A percentile compares a stretch with the other conserved stretches of the same genome.
Evolutionary conservation across 257 asterid genomes (phyloP).

Genomic region (Solanum dulcamara): DNA sequence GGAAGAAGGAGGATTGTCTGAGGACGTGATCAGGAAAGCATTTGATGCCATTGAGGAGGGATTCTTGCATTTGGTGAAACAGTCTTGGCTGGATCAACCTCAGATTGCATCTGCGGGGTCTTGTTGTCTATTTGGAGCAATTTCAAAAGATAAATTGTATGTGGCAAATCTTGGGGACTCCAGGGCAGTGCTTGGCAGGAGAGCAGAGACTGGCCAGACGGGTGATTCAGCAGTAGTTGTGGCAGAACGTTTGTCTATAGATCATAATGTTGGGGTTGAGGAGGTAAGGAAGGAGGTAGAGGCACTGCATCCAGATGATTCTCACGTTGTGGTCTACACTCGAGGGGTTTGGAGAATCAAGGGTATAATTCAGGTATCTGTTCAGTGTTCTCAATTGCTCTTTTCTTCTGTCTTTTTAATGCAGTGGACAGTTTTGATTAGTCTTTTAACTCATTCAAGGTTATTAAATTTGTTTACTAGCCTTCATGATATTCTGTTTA

Average conservation of each 20-base stretch:
- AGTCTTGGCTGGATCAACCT: conserved; percentile 25
- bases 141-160: conserved; percentile 15
- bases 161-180: conserved; percentile 38
- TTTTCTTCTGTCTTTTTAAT: not conserved
- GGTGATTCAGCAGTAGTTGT: conserved; percentile 9
- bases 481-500: not conserved
- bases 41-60: conserved; percentile 23
- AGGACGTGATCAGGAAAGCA: conserved; percentile 29
- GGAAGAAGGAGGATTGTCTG: conserved; percentile 28
- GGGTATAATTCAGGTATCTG: conserved; percentile 31
- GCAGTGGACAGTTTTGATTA: not conserved
- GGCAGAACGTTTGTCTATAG: conserved; percentile 28
- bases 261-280: conserved; percentile 30
- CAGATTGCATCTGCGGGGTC: conserved; percentile 31
- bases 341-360: conserved; percentile 38
- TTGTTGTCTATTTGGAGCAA: conserved; percentile 30
- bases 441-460: not conserved
- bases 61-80: conserved; percentile 20
- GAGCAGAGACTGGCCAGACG: not conserved
- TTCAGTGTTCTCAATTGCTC: not conserved
- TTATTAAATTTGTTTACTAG: not conserved
- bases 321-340: conserved; percentile 20
- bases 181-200: conserved; percentile 31
- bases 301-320: conserved; percentile 37
- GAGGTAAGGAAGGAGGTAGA: conserved; percentile 33